Base-by-base conservation (phyloP, 2,329 filamentous ascomycete species). In the Fusarium sterilihyphosum region DNA sequence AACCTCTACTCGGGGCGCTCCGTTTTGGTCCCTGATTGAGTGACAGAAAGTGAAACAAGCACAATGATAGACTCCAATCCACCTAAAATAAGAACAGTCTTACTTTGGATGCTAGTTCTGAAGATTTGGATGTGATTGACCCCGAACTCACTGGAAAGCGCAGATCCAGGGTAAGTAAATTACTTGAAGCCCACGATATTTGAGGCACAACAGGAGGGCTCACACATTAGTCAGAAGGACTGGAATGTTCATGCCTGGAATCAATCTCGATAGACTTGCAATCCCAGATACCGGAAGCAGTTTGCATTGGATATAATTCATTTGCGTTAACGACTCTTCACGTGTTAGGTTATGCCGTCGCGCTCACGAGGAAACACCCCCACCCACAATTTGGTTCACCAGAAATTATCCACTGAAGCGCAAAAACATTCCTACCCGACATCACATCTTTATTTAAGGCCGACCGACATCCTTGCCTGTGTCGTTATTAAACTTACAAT, bases 31-130 rank as follows among this genome's bases (percentile, higher is more conserved):
- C 11, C 31, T 14, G 8, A 24, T 52, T n/a, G 6, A 52, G 4
- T 18, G 31, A 20, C 3, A 24, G 1, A 8, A 52, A 35, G 2
- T 14, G 8, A 13, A 26, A 11, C 8, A 0, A 20, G 11, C 6
- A 35, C 12, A 31, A 9, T 1, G 3, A 17, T 11, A 49, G 14
- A 0, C 1, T 22, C 3, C 3, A 20, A 5, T 31, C 9, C 16
- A 3, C 6, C 22, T 8, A 6, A n/a, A 16, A 12, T 8, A 8
- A 6, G 4, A 22, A 31, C 5, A 8, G 10, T 11, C 13, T 17
- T 17, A 5, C 9, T 33, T 24, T 24, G 0, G 10, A 26, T 53
- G n/a, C 17, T 8, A 22, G 14, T 53, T 20, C 12, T 16, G n/a
- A 26, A 2, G 13, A 14, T 26, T 20, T 37, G 8, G 8, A 40